Evolutionary conservation across 768 basidiomycete species (phyloP), one percentile per base, ranked within the genome.

Genomic region (Mycena kentingensis): DNA sequence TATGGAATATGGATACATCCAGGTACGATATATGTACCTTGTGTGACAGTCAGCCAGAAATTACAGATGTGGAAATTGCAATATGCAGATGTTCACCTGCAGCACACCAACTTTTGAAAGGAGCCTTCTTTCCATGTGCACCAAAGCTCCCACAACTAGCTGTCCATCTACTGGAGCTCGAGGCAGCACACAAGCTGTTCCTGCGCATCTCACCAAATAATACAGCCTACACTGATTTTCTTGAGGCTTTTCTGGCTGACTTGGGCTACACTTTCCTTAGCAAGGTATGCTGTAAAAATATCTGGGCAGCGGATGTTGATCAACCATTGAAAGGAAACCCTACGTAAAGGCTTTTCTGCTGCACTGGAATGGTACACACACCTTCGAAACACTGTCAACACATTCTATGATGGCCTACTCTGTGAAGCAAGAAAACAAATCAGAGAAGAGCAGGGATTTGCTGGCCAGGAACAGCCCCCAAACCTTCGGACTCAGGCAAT

Each of bases 361-460:
- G 62, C 63, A 1, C 45, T 68, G n/a, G 55, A 58, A 18, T 70
- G 67, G 68, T 68, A 66, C 51, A 51, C 46, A 16, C 53, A 18
- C 11, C 36, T 63, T 1, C 32, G 29, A 3, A 26, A 58, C 22
- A 22, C 29, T 4, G 51, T 31, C 0, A 32, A 22, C 6, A 35
- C 4, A 1, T 2, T 18, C n/a, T 25, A 52, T 15, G 45, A 50
- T 19, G n/a, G 27, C 25, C 22, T 28, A 0, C 11, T 51, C 12
- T 5, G 24, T 4, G 8, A 4, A 1, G 37, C 36, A 1, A 19
- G 36, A 19, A 13, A n/a, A 4, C 3, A 26, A 6, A n/a, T 44
- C 13, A 29, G 18, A 18, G 5, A 21, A 25, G n/a, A n/a, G 11
- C 16, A 24, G 29, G 27, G 18, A 38, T 29, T 18, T 27, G 2